These are phyloP conservation scores for Fragaria nilgerrensis DNA, from an alignment of 306 rosid species.

Conservation along the genomic window DNA sequence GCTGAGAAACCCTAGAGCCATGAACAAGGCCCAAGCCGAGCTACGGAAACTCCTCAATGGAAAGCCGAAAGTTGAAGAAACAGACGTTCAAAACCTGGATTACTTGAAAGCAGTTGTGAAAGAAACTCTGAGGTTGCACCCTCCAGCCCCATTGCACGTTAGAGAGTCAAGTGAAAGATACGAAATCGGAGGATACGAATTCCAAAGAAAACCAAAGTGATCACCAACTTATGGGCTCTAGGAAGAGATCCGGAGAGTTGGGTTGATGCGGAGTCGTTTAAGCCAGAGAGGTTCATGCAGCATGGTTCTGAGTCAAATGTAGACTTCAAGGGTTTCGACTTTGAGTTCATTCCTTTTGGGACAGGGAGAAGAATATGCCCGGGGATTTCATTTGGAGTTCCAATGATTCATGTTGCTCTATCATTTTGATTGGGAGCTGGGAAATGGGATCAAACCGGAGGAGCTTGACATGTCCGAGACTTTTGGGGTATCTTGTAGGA, in stretches of 20 bases:
- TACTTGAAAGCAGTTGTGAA: constrained; percentile 11
- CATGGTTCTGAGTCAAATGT: background rate
- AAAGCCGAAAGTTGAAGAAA: background rate
- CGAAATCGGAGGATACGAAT: no score
- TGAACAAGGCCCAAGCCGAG: constrained; percentile 12
- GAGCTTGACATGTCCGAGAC: no score
- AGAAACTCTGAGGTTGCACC: constrained; percentile 3
- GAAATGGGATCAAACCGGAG: constrained; percentile 6
- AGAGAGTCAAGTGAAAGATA: no score
- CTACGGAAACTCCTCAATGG: background rate
- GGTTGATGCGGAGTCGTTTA: constrained; percentile 9
- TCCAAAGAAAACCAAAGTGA: no score
- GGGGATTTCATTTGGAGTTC: background rate
- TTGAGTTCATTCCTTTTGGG: constrained; percentile 23
- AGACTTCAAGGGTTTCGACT: constrained; percentile 1
- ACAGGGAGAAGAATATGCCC: constrained; percentile 15
- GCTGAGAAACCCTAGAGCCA: constrained; percentile 5
- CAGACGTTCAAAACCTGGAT: background rate
- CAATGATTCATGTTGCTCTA: background rate
- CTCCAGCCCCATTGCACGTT: background rate
- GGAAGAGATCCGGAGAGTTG: background rate
- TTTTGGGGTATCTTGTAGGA: no score
- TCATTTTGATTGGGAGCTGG: constrained; percentile 3
- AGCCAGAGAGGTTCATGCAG: constrained; percentile 14
- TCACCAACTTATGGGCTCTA: background rate